Evolutionary conservation across 305 asterid genomes (phyloP).

Genomic region (Stenogyne calaminthoides): DNA sequence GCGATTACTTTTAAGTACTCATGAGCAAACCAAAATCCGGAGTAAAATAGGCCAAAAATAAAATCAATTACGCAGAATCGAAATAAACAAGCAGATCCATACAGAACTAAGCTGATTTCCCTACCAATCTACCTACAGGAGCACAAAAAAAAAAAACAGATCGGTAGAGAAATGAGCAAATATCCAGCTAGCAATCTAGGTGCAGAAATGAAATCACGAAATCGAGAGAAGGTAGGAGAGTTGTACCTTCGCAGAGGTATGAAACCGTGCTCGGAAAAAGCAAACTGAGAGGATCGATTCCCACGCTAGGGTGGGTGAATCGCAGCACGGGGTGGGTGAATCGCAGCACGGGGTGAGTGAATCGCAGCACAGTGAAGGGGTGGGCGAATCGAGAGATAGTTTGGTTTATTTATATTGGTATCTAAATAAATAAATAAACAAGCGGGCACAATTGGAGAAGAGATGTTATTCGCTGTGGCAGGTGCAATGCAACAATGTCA

Average conservation of each 20-base stretch:
- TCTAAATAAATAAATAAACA: neutral
- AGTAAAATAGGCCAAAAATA: neutral
- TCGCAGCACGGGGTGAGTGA: too few species aligned
- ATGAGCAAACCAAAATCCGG: neutral
- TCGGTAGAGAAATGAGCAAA: neutral
- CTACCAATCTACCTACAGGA: neutral
- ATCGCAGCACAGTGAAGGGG: conserved; percentile 12
- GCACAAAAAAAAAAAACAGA: neutral
- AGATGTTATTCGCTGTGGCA: neutral
- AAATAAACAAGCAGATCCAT: neutral
- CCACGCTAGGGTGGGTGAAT: conserved; percentile 12
- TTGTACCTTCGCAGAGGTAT: conserved; percentile 15
- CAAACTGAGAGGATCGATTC: too few species aligned
- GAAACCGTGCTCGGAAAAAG: neutral
- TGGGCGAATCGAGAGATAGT: conserved; percentile 18
- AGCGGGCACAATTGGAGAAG: conserved; percentile 10
- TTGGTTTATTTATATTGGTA: neutral
- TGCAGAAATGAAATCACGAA: neutral
- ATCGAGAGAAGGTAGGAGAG: neutral
- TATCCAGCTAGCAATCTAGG: neutral
- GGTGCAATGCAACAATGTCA: neutral
- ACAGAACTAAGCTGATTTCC: neutral
- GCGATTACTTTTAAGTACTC: too few species aligned
- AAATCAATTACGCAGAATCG: neutral
- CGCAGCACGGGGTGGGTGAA: too few species aligned